A percentile compares a stretch with the other conserved stretches of the same genome.
Evolutionary conservation across 2,329 filamentous ascomycete genomes (phyloP).

Genomic region (Paracoccidioides brasiliensis): DNA sequence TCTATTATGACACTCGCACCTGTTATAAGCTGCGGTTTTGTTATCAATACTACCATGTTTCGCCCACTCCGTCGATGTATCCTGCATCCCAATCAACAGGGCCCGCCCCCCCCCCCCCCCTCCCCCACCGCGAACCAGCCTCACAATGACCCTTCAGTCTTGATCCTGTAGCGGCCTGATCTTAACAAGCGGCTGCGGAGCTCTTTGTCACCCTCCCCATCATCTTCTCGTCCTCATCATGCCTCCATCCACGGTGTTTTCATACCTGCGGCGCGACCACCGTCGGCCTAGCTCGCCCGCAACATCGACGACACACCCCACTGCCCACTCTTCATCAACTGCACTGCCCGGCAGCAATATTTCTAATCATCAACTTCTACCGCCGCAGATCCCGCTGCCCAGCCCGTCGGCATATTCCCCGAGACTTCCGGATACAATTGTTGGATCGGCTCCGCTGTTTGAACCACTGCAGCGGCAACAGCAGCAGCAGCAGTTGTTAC

Average conservation of each 20-base stretch:
- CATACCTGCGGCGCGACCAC: conserved; percentile 13
- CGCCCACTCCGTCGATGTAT: background rate
- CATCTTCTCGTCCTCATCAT: background rate
- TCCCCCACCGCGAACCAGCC: background rate
- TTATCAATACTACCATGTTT: background rate
- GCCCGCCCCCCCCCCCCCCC: background rate
- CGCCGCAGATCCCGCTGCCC: background rate
- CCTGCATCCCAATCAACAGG: background rate
- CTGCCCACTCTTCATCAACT: conserved; percentile 20
- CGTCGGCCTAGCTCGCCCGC: conserved; percentile 9
- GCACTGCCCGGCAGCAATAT: conserved; percentile 11
- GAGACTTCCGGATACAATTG: conserved; percentile 17
- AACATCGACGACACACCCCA: conserved; percentile 4
- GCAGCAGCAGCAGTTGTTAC: background rate
- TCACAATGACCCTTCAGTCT: background rate
- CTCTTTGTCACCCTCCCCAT: background rate
- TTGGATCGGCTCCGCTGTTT: conserved; percentile 13
- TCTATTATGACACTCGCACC: background rate
- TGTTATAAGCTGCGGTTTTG: background rate
- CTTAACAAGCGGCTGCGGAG: background rate
- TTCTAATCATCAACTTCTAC: background rate
- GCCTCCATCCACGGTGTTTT: conserved; percentile 13
- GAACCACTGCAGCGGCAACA: conserved; percentile 2
- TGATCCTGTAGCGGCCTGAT: background rate
- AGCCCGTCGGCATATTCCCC: conserved; percentile 17